These are phyloP conservation scores for Trypanosomatidae sp. DNA, from an alignment of 208 protist genomes.

Conservation along the genomic window DNA sequence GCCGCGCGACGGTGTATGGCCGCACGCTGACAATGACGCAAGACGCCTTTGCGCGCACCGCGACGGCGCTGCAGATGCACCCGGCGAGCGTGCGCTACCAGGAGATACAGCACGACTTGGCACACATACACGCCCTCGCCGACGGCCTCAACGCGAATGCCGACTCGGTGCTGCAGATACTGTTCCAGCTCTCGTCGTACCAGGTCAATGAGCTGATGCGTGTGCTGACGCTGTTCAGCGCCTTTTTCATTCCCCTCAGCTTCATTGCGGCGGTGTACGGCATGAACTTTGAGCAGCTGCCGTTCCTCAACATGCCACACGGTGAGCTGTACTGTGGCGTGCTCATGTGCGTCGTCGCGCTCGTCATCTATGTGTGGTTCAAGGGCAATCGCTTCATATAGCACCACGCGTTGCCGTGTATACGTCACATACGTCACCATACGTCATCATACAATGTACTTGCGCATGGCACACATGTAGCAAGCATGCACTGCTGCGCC, in stretches of 20 bases:
- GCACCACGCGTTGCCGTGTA: too few species aligned
- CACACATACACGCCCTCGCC: constrained; percentile 49
- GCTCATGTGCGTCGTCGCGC: constrained; percentile 36
- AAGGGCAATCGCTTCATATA: constrained; percentile 45
- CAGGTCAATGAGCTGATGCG: constrained; percentile 82
- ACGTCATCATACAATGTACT: too few species aligned
- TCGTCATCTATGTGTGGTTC: constrained; percentile 45
- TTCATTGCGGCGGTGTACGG: constrained; percentile 75
- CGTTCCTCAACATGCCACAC: constrained; percentile 22
- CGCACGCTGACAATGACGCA: constrained; percentile 49
- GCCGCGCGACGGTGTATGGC: constrained; percentile 55
- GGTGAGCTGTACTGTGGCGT: constrained; percentile 37
- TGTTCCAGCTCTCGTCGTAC: constrained; percentile 74
- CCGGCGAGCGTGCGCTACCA: constrained; percentile 40
- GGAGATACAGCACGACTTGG: constrained; percentile 55
- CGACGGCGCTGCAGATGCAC: constrained; percentile 20
- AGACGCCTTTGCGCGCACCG: constrained; percentile 51
- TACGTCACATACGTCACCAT: too few species aligned
- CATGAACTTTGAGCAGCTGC: constrained; percentile 78
- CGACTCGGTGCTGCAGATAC: constrained; percentile 54
- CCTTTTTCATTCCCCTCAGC: constrained; percentile 76
- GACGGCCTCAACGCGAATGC: constrained; percentile 62
- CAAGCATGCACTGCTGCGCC: too few species aligned
- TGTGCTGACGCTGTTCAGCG: constrained; percentile 73
- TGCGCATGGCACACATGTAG: too few species aligned